Percentiles rank a stretch among this genome's conserved stretches.
These are phyloP conservation scores for Claviceps sp. DNA, from an alignment of 2,329 filamentous ascomycete species.

Conservation along the genomic window DNA sequence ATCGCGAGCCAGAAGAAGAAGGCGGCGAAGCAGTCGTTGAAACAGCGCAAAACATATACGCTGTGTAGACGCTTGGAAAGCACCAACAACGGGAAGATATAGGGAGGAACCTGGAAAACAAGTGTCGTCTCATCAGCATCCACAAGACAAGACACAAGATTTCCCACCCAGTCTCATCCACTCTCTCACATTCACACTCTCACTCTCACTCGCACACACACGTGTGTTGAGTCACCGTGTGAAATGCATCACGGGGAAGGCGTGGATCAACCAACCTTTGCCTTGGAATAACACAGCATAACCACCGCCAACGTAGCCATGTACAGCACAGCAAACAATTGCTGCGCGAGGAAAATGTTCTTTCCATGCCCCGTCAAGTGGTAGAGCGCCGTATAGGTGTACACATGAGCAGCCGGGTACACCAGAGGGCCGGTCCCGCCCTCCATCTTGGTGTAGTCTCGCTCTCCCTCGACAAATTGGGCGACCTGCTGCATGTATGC, in stretches of 20 bases:
- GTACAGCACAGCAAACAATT: conserved; percentile 71
- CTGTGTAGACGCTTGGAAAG: conserved; percentile 88
- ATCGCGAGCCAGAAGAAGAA: conserved; percentile 77
- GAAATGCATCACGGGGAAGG: too few species aligned
- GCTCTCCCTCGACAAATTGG: conserved; percentile 70
- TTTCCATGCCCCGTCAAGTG: conserved; percentile 60
- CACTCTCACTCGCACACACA: too few species aligned
- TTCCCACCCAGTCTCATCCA: too few species aligned
- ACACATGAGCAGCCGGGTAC: conserved; percentile 88
- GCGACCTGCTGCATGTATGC: conserved; percentile 92
- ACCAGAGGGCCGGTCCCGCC: conserved; percentile 88
- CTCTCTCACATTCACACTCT: too few species aligned
- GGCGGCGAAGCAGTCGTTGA: conserved; percentile 88
- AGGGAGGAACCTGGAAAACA: conserved; percentile 56
- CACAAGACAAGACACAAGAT: background rate
- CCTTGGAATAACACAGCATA: conserved; percentile 67
- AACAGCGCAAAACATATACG: conserved; percentile 81
- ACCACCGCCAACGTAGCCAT: conserved; percentile 62
- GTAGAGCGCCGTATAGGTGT: conserved; percentile 74
- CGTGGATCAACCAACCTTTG: conserved; percentile 37
- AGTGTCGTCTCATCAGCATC: background rate
- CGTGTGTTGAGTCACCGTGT: background rate
- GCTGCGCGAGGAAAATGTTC: conserved; percentile 70
- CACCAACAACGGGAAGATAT: conserved; percentile 73
- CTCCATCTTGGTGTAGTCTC: conserved; percentile 74